phyloP scores from a whole-genome alignment of 2,329 filamentous ascomycete species.

The Helicocarpus griseus region DNA sequence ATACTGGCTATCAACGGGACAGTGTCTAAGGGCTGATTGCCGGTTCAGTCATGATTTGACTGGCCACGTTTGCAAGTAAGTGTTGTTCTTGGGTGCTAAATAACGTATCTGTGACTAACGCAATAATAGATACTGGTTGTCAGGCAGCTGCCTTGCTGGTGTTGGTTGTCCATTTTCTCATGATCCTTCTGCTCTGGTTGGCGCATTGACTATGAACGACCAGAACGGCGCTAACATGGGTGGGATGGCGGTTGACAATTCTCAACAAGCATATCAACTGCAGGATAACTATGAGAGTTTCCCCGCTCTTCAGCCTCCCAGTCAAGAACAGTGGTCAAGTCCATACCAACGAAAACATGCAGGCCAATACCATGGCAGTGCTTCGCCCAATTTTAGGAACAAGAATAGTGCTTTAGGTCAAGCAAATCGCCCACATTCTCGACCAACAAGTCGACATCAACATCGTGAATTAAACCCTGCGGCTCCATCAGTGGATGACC shows the following conservation, averaged over 20 bases:
- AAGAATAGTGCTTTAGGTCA: conserved; percentile 44
- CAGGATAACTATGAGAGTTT: conserved; percentile 73
- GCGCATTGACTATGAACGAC: conserved; percentile 64
- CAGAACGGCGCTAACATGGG: conserved; percentile 39
- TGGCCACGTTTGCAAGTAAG: conserved; percentile 95
- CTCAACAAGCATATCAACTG: conserved; percentile 62
- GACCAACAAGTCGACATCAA: conserved; percentile 74
- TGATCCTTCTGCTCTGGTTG: conserved; percentile 79
- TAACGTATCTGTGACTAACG: conserved; percentile 1
- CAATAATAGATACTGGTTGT: conserved; percentile 72
- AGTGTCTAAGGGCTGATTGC: conserved; percentile 90
- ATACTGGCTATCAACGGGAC: conserved; percentile 92
- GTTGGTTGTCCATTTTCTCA: conserved; percentile 95
- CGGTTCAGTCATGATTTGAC: conserved; percentile 94
- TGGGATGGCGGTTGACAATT: conserved; percentile 42
- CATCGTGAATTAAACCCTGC: conserved; percentile 53
- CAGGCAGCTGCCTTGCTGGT: conserved; percentile 88
- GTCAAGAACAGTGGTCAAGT: conserved; percentile 49
- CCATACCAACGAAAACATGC: conserved; percentile 37
- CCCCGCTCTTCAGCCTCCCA: conserved; percentile 58
- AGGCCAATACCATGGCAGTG: conserved; percentile 19
- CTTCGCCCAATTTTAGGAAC: conserved; percentile 32
- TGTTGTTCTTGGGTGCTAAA: conserved; percentile 20
- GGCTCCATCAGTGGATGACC: conserved; percentile 78
- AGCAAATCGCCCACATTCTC: conserved; percentile 61